These are phyloP conservation scores for Isoetes taiwanensis DNA, from an alignment of 75 land plant genomes.

Conservation along the genomic window DNA sequence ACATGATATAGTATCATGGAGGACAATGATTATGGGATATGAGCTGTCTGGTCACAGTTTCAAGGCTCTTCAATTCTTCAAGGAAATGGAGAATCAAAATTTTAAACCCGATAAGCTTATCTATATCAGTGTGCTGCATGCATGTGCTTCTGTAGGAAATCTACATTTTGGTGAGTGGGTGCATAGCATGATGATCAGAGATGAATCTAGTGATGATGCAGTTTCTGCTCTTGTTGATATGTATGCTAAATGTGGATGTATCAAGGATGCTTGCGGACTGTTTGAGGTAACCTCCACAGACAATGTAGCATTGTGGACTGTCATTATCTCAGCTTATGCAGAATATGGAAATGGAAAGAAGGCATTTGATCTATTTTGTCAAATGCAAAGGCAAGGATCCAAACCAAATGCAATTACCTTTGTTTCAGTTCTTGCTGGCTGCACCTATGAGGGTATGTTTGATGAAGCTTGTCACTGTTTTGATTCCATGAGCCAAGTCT, in stretches of 20 bases:
- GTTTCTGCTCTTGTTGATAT: no score
- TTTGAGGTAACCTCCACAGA: no score
- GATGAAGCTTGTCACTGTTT: conserved; percentile 10
- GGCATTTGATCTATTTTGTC: conserved; percentile 10
- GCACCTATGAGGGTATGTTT: conserved; percentile 11
- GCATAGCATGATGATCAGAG: no score
- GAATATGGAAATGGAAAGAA: neutral
- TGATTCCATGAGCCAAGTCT: neutral
- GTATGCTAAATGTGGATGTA: no score
- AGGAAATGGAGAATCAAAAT: no score
- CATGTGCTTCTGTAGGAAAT: no score
- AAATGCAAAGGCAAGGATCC: conserved; percentile 3
- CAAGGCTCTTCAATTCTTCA: no score
- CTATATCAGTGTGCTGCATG: conserved; percentile 8
- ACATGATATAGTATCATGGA: conserved; percentile 6
- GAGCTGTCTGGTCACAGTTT: no score
- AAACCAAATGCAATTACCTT: conserved; percentile 9
- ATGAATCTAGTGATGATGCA: no score
- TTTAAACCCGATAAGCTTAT: conserved; percentile 8
- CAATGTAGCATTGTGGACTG: conserved; percentile 9
- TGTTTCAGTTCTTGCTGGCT: conserved; percentile 11
- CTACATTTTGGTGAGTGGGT: no score
- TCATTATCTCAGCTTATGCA: conserved; percentile 8
- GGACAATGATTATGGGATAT: no score
- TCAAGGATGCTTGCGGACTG: no score